Conservation (phyloP, 148 eudicot species). For the Silene latifolia region DNA sequence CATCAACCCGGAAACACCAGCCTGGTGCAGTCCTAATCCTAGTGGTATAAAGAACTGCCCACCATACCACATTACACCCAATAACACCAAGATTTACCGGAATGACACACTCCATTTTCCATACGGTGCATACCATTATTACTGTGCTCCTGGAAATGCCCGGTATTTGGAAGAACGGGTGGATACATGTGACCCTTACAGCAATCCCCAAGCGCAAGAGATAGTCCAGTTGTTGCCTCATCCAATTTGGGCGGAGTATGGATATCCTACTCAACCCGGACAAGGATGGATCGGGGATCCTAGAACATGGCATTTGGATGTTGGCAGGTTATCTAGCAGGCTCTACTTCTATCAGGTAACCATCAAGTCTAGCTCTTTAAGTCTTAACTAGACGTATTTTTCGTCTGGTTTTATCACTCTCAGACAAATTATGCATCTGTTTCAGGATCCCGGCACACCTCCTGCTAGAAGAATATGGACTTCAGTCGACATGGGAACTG, state of each 20-base stretch:
- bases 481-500: conserved; percentile 27
- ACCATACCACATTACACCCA: conserved; percentile 36
- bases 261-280: conserved; percentile 36
- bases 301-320: conserved; percentile 36
- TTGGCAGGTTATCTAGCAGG: conserved; percentile 28
- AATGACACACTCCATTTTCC: conserved; percentile 41
- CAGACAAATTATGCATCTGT: background rate
- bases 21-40: conserved; percentile 38
- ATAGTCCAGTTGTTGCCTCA: conserved; percentile 40
- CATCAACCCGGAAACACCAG: conserved; percentile 41
- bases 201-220: conserved; percentile 43
- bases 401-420: too few species aligned
- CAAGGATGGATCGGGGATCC: conserved; percentile 43
- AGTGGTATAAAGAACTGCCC: conserved; percentile 31
- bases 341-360: conserved; percentile 39
- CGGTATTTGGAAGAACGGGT: conserved; percentile 30
- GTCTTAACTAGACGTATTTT: too few species aligned
- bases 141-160: conserved; percentile 56
- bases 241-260: conserved; percentile 38
- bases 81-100: conserved; percentile 31
- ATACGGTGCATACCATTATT: conserved; percentile 44
- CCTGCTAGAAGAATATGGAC: conserved; percentile 31
- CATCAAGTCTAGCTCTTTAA: background rate
- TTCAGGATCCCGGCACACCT: conserved; percentile 37
- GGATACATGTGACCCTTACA: conserved; percentile 38